Conservation (phyloP, 2,329 filamentous ascomycete species). For the Stachybotrys elegans region DNA sequence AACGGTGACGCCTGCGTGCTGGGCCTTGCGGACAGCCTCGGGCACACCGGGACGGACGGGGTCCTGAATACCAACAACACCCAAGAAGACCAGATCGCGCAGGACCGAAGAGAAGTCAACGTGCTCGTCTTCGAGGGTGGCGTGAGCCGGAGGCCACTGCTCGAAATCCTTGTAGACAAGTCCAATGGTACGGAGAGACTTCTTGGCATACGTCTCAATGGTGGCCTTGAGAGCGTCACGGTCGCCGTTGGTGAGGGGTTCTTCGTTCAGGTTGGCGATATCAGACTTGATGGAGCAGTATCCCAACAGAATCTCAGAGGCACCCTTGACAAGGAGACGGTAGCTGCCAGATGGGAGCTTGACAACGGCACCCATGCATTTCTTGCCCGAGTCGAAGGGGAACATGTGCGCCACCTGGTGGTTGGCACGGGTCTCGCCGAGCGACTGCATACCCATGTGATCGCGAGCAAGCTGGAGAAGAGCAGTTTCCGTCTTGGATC, state of each 20-base stretch:
- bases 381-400: constrained; percentile 50
- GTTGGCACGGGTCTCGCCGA: constrained; percentile 40
- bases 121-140: constrained; percentile 59
- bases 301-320: constrained; percentile 49
- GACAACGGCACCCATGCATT: constrained; percentile 52
- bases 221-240: constrained; percentile 46
- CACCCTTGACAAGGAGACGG: constrained; percentile 49
- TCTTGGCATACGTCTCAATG: constrained; percentile 56
- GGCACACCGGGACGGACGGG: constrained; percentile 59
- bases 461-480: constrained; percentile 45
- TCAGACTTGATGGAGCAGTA: constrained; percentile 45
- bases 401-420: constrained; percentile 44
- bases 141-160: constrained; percentile 62
- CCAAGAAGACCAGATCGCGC: constrained; percentile 31
- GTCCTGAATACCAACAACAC: constrained; percentile 60
- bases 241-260: constrained; percentile 46
- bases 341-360: constrained; percentile 38
- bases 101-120: constrained; percentile 50
- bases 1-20: constrained; percentile 60
- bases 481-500: constrained; percentile 54
- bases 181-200: constrained; percentile 69
- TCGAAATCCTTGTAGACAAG: constrained; percentile 69
- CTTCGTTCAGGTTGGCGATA: constrained; percentile 10
- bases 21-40: constrained; percentile 57
- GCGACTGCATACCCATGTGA: constrained; percentile 42